These are phyloP conservation scores for Hippophae gyantsensis DNA, from an alignment of 306 rosid genomes.

Conservation along the genomic window DNA sequence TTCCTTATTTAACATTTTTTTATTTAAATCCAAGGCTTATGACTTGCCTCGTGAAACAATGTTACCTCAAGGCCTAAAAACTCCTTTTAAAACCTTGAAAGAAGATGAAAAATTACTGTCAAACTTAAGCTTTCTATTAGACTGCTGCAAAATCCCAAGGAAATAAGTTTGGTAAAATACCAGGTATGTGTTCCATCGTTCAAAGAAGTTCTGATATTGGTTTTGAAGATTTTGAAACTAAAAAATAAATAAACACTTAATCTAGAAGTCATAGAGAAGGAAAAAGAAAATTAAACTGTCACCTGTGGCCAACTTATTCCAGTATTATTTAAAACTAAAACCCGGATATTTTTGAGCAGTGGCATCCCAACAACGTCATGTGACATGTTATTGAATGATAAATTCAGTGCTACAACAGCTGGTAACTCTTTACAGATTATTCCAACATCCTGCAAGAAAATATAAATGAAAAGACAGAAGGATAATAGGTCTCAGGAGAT, in stretches of 20 bases:
- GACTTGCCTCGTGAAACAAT: no score
- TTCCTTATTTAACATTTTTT: no score
- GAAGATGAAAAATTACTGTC: no score
- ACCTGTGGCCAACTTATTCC: slow-evolving; percentile 79
- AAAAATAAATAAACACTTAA: not conserved
- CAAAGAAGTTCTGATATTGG: not conserved
- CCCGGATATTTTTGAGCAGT: slow-evolving; percentile 39
- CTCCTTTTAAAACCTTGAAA: no score
- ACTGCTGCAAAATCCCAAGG: no score
- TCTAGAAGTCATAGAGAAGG: not conserved
- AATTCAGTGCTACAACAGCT: slow-evolving; percentile 51
- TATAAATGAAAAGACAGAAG: slow-evolving; percentile 19
- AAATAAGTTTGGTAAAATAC: no score
- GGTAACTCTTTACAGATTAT: slow-evolving; percentile 69
- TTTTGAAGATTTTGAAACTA: not conserved
- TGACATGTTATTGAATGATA: slow-evolving; percentile 64
- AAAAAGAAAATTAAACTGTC: slow-evolving; percentile 13
- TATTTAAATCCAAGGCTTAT: no score
- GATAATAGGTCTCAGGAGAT: slow-evolving; percentile 9
- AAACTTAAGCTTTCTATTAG: no score
- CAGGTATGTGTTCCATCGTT: not conserved
- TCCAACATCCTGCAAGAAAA: slow-evolving; percentile 64
- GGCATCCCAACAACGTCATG: slow-evolving; percentile 43
- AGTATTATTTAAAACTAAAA: slow-evolving; percentile 65
- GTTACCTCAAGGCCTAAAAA: not conserved